These are phyloP conservation scores for Dendrobium catenatum DNA, from an alignment of 106 monocot genomes.

Conservation along the genomic window DNA sequence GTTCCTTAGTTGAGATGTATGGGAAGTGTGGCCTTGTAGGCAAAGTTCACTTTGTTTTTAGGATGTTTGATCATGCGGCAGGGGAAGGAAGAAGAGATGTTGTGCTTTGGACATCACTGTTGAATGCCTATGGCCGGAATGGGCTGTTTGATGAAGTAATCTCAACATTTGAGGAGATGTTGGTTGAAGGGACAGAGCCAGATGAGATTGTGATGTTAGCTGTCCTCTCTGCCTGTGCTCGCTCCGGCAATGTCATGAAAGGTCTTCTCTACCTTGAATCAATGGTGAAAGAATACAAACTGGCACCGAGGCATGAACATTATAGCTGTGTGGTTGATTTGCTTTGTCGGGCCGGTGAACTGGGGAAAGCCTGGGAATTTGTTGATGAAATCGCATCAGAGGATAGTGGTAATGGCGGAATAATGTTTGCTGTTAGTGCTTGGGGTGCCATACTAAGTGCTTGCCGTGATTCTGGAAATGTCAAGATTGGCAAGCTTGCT, in stretches of 20 bases:
- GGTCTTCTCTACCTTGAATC: slow-evolving; percentile 43
- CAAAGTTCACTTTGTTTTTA: slow-evolving; percentile 46
- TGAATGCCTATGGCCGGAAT: slow-evolving; percentile 49
- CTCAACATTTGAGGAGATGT: slow-evolving; percentile 40
- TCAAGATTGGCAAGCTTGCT: slow-evolving; percentile 34
- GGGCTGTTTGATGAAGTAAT: slow-evolving; percentile 42
- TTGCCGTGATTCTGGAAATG: slow-evolving; percentile 39
- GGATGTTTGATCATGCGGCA: background rate
- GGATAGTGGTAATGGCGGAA: background rate
- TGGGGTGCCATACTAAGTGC: slow-evolving; percentile 55
- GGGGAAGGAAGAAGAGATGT: slow-evolving; percentile 24
- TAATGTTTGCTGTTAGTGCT: slow-evolving; percentile 14
- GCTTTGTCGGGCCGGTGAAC: slow-evolving; percentile 57
- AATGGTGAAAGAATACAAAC: slow-evolving; percentile 18
- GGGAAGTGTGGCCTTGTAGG: slow-evolving; percentile 45
- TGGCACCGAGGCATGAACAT: slow-evolving; percentile 44
- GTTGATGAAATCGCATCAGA: slow-evolving; percentile 17
- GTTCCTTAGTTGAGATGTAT: slow-evolving; percentile 66
- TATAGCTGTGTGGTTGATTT: slow-evolving; percentile 55
- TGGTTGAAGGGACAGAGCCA: slow-evolving; percentile 25
- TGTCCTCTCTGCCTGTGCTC: slow-evolving; percentile 57
- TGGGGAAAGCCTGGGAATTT: slow-evolving; percentile 44
- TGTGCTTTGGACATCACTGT: slow-evolving; percentile 65
- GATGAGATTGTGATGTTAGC: slow-evolving; percentile 49
- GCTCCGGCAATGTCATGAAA: slow-evolving; percentile 25